Base-by-base conservation (phyloP, 2,329 filamentous ascomycete genomes). In the Alternaria triticina region DNA sequence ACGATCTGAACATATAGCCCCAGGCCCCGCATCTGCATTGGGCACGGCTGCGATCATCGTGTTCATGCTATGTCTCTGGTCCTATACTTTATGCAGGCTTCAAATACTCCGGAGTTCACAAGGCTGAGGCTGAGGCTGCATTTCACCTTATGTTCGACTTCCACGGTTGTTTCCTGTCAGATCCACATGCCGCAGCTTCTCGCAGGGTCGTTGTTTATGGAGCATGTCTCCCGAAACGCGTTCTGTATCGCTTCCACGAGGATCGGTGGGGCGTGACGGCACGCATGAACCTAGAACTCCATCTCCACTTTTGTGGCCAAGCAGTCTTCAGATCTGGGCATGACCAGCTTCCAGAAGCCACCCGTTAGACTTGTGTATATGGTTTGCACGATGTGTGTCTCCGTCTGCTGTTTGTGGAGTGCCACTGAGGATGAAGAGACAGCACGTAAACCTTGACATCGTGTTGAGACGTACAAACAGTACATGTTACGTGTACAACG, bases 31-130 rank as follows among this genome's bases (percentile, higher is more conserved):
- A 30, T 30, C n/a, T 50, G 44, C 44, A 40, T 20, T 43, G 22
- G 15, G 33, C 49, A 47, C 43, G 11, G 15, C 20, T 43, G 40
- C 43, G 11, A 17, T 45, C 15, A 36, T 12, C 30, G n/a, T 25
- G 8, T 66, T 60, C 52, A 63, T 66, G 52, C 59, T 55, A 57
- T 59, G 27, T 25, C 22, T 22, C 36, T 12, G 28, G 54, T 36
- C 43, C 44, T 62, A 59, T 55, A 30, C 51, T 47, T 15, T 22
- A 13, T 43, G 36, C 54, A 43, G 20, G 52, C 45, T 54, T 22
- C 30, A 40, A 25, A 9, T 20, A n/a, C 30, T 36, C 30, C 33
- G 33, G 33, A 36, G 15, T 36, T n/a, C 33, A n/a, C 33, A 36
- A 36, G 33, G 33, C 3, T 36, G 33, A 22, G 20, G 20, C 20